Percentiles rank a stretch among this genome's conserved stretches.
These are phyloP conservation scores for Paramecium pentaurelia DNA, from an alignment of 73 alveolate genomes.

Conservation along the genomic window DNA sequence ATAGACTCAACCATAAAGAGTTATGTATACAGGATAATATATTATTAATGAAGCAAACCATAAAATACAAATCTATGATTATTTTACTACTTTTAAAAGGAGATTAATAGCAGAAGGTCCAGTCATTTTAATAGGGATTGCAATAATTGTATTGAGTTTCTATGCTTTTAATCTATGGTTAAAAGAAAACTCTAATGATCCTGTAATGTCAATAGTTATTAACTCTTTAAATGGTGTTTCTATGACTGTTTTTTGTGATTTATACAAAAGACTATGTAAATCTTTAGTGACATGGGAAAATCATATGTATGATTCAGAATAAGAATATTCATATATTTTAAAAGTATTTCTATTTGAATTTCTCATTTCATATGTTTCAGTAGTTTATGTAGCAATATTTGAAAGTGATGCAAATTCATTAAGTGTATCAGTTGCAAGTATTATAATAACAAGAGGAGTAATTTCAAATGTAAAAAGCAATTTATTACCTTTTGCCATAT, in stretches of 20 bases:
- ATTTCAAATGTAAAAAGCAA: conserved; percentile 12
- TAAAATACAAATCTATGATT: background rate
- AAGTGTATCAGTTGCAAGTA: conserved; percentile 2
- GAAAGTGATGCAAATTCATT: conserved; percentile 13
- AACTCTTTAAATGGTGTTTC: conserved; percentile 7
- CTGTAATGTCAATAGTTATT: background rate
- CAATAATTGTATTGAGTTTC: conserved; percentile 12
- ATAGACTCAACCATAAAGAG: conserved; percentile 6
- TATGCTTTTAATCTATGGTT: conserved; percentile 33
- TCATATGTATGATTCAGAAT: conserved; percentile 34
- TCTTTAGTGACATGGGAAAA: conserved; percentile 19
- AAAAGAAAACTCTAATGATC: background rate
- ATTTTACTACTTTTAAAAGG: conserved; percentile 32
- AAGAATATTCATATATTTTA: conserved; percentile 7
- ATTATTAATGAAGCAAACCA: background rate
- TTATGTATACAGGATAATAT: conserved; percentile 32
- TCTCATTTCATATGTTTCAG: background rate
- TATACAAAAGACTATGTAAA: conserved; percentile 14
- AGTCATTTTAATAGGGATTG: background rate
- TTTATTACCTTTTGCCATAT: background rate
- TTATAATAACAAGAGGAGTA: conserved; percentile 10
- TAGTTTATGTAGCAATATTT: conserved; percentile 1
- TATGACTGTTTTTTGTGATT: conserved; percentile 27
- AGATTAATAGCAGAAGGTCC: conserved; percentile 6
- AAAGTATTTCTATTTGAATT: conserved; percentile 18